phyloP scores from a whole-genome alignment of 2,329 filamentous ascomycete species.

The Thelonectria rubi region DNA sequence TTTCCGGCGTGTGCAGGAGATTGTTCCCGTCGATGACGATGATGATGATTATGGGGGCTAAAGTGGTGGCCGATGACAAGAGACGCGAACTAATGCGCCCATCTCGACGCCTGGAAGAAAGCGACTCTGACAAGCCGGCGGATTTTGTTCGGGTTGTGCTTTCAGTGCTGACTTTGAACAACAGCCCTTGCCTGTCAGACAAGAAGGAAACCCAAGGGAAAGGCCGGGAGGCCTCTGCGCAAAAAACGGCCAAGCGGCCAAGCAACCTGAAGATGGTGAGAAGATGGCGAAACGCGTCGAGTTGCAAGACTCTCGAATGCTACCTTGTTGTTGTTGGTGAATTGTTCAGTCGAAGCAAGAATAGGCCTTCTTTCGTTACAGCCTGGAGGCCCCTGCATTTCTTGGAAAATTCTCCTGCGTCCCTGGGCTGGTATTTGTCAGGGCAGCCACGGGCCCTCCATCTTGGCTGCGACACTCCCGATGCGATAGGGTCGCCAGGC shows the following conservation, averaged over 20 bases:
- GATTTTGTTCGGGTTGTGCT: background rate
- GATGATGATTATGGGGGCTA: too few species aligned
- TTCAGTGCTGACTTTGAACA: background rate
- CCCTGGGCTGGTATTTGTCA: background rate
- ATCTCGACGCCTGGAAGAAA: too few species aligned
- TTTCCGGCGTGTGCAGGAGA: too few species aligned
- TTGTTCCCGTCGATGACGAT: too few species aligned
- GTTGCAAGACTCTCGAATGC: slow-evolving; percentile 16
- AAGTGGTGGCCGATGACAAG: too few species aligned
- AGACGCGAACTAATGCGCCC: too few species aligned
- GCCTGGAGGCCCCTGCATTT: slow-evolving; percentile 1
- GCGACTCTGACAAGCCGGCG: background rate
- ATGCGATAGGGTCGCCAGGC: background rate
- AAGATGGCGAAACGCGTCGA: slow-evolving; percentile 21
- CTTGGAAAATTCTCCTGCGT: background rate
- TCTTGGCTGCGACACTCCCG: slow-evolving; percentile 7
- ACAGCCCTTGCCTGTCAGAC: too few species aligned
- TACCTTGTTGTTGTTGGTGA: background rate
- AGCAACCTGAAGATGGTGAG: slow-evolving; percentile 18
- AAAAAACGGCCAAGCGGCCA: slow-evolving; percentile 7
- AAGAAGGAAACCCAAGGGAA: background rate
- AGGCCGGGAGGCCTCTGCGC: slow-evolving; percentile 15
- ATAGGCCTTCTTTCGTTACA: slow-evolving; percentile 8
- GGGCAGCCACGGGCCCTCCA: background rate
- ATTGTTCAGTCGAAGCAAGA: background rate